Base-by-base conservation (phyloP, 1,139 yeast genomes). In the Zygoascus meyerae region DNA sequence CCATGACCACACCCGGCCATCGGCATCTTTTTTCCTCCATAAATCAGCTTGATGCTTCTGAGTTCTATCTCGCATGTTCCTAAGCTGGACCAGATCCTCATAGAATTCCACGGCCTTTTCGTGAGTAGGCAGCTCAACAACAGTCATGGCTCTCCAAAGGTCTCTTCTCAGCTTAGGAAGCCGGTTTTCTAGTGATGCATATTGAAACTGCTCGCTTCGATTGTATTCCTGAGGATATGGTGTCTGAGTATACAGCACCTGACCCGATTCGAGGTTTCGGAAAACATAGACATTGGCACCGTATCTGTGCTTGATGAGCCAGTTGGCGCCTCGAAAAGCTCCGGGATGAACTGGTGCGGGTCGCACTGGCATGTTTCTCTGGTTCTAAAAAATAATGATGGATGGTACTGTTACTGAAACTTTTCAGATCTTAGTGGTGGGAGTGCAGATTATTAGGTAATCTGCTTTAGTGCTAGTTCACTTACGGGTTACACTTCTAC, bases 61-160 rank as follows among this genome's bases (percentile, higher is more conserved):
- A 32, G 73, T 64, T 17, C 77, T 72, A 63, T 86, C 94, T 59
- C 97, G 77, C 64, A 78, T 73, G 55, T 77, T 74, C 63, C 95
- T 79, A 59, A 90, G 75, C 58, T 83, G 78, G 5, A 86, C 81
- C 51, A 90, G 72, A 28, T 83, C 85, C 54, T 83, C 77, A 67
- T 82, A 87, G 7, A 94, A 83, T 44, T 83, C 79, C 15, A 80
- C 78, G 1, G 95, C 87, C 46, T 75, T 70, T 48, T 80, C 82
- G 63, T 83, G 81, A 46, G 70, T 68, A 38, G 74, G 73, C 54
- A 86, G 78, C 54, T 80, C 81, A 1, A 86, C 90, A 44, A 89
- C 94, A 45, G 95, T 86, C 87, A 90, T 79, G 48, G 90, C 77
- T 58, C 92, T 75, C 97, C 97, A 90, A 47, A 87, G 73, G 66